These are phyloP conservation scores for Acidiella bohemica DNA, from an alignment of 495 filamentous ascomycete species.

Conservation along the genomic window DNA sequence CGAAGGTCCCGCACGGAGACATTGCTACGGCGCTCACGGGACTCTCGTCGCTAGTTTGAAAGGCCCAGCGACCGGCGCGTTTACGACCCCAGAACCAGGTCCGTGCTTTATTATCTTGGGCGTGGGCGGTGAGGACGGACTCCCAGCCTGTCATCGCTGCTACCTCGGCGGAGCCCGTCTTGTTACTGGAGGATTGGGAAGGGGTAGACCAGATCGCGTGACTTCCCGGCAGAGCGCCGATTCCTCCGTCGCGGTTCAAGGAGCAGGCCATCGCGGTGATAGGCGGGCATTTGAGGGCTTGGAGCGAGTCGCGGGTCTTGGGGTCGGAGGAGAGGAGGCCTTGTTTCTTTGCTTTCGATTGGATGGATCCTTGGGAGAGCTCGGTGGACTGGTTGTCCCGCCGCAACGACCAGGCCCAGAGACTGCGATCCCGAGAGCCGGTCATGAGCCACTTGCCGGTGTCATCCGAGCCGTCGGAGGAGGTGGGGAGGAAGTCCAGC, in stretches of 20 bases:
- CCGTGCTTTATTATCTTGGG: constrained; percentile 65
- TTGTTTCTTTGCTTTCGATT: constrained; percentile 70
- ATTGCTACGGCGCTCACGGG: constrained; percentile 72
- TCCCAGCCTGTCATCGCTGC: constrained; percentile 83
- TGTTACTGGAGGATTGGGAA: constrained; percentile 43
- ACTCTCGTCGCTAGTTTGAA: constrained; percentile 70
- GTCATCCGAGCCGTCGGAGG: constrained; percentile 77
- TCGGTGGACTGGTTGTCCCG: constrained; percentile 90
- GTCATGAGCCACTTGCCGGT: constrained; percentile 90
- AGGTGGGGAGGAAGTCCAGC: constrained; percentile 67
- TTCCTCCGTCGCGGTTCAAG: constrained; percentile 83
- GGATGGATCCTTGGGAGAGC: constrained; percentile 73
- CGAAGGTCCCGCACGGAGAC: constrained; percentile 86
- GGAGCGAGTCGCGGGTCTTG: constrained; percentile 43
- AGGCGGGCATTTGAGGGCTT: constrained; percentile 74
- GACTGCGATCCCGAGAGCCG: constrained; percentile 69
- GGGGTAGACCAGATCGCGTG: constrained; percentile 65
- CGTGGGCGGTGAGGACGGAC: constrained; percentile 89
- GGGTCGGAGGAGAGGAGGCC: constrained; percentile 50
- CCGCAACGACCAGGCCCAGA: constrained; percentile 91
- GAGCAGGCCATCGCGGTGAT: constrained; percentile 84
- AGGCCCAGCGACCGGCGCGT: constrained; percentile 81
- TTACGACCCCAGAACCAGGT: constrained; percentile 98
- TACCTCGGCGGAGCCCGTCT: constrained; percentile 38
- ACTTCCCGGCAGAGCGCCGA: constrained; percentile 58